Evolutionary conservation across 2,329 filamentous ascomycete species (phyloP).

Genomic region (Penicillium nordicum): DNA sequence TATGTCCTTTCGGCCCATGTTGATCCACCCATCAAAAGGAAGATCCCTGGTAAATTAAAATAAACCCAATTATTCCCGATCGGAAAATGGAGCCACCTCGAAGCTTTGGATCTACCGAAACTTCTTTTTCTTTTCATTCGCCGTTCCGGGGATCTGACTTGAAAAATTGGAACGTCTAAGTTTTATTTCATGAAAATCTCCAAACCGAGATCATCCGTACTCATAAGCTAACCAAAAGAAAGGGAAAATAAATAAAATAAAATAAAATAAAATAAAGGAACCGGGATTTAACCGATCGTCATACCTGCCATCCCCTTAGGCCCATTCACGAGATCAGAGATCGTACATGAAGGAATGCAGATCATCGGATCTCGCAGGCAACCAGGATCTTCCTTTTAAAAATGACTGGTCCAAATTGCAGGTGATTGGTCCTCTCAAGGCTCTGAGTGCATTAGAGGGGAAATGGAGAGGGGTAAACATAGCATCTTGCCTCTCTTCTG

Average conservation of each 20-base stretch:
- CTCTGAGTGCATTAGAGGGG: conserved; percentile 8
- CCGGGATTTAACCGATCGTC: conserved; percentile 13
- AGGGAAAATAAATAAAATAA: not conserved
- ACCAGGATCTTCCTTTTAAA: conserved; percentile 3
- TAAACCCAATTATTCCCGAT: too few species aligned
- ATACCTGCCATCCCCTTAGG: conserved; percentile 5
- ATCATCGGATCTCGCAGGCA: conserved; percentile 23
- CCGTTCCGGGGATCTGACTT: not conserved
- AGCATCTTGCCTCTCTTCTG: not conserved
- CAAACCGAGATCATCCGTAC: not conserved
- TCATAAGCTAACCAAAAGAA: not conserved
- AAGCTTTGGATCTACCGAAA: not conserved
- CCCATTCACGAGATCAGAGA: conserved; percentile 16
- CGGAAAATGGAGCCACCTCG: not conserved
- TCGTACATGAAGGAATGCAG: conserved; percentile 25
- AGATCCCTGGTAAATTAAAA: not conserved
- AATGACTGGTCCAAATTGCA: conserved; percentile 3
- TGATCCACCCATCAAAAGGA: conserved; percentile 6
- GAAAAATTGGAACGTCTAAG: not conserved
- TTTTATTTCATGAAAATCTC: not conserved
- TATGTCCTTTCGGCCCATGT: conserved; percentile 1
- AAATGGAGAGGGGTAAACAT: not conserved
- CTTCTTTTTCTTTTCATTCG: not conserved
- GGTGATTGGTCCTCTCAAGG: not conserved
- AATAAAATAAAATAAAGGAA: not conserved